phyloP scores from a whole-genome alignment of 2,329 filamentous ascomycete genomes.

The Arthroderma sp. region DNA sequence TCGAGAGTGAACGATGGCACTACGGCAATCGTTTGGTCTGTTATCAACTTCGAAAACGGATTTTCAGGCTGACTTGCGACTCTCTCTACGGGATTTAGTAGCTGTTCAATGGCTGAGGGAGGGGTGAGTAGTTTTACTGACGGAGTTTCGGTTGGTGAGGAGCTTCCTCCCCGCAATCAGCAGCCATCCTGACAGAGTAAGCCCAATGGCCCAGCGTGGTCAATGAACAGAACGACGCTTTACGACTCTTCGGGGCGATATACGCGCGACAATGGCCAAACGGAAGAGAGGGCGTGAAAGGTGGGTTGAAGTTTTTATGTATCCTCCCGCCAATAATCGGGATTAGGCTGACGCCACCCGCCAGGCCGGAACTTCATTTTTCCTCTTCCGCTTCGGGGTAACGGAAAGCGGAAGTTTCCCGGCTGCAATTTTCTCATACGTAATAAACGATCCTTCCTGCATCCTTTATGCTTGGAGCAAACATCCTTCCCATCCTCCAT shows the following conservation, averaged over 20 bases:
- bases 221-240: neutral
- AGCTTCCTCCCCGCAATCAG: conserved; percentile 3
- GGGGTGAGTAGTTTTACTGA: conserved; percentile 10
- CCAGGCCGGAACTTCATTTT: neutral
- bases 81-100: conserved; percentile 47
- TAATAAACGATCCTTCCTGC: neutral
- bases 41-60: conserved; percentile 74
- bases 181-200: conserved; percentile 5
- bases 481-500: too few species aligned
- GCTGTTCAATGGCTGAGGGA: conserved; percentile 20
- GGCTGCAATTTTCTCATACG: neutral
- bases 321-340: neutral
- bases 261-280: neutral
- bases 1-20: conserved; percentile 87
- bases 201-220: neutral
- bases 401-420: neutral
- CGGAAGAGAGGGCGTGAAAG: neutral
- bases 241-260: neutral
- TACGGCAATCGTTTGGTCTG: conserved; percentile 74
- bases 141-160: conserved; percentile 10
- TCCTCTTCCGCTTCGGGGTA: neutral
- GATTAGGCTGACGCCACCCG: neutral
- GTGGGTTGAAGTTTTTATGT: neutral
- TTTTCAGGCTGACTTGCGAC: conserved; percentile 67
- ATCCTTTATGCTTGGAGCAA: too few species aligned